phyloP scores from a whole-genome alignment of 2,329 filamentous ascomycete genomes.

The Ophiocordyceps unilateralis region DNA sequence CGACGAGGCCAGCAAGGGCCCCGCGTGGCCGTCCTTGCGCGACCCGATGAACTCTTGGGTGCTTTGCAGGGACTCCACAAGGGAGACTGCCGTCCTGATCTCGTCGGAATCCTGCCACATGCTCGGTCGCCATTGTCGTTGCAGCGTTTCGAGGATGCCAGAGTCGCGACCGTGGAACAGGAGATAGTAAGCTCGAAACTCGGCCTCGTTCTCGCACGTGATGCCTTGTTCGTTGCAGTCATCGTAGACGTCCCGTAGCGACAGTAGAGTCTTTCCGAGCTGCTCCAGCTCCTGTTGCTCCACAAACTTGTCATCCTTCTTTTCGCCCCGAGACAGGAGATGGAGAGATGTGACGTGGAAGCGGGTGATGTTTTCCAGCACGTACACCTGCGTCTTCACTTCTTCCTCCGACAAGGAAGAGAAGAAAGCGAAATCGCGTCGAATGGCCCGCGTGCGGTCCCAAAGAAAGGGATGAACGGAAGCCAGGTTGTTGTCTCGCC shows the following conservation, averaged over 20 bases:
- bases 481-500: constrained; percentile 35
- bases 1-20: constrained; percentile 29
- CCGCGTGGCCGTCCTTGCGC: constrained; percentile 30
- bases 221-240: constrained; percentile 43
- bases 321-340: constrained; percentile 38
- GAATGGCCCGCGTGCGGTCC: constrained; percentile 50
- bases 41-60: constrained; percentile 40
- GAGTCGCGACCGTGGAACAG: constrained; percentile 43
- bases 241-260: constrained; percentile 48
- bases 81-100: constrained; percentile 42
- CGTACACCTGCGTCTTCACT: constrained; percentile 41
- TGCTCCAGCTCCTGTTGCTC: constrained; percentile 54
- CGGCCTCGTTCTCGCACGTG: constrained; percentile 42
- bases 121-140: constrained; percentile 38
- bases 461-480: constrained; percentile 45
- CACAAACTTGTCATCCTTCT: constrained; percentile 41
- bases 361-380: constrained; percentile 46
- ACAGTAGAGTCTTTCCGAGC: constrained; percentile 46
- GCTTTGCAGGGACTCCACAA: constrained; percentile 43
- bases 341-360: constrained; percentile 51
- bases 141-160: constrained; percentile 32
- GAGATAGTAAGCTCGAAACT: constrained; percentile 49
- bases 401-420: constrained; percentile 40
- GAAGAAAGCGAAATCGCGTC: constrained; percentile 52
- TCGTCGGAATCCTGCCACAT: constrained; percentile 37